Conservation (phyloP, 352 stramenopile species). For the Phytophthora boehmeriae region DNA sequence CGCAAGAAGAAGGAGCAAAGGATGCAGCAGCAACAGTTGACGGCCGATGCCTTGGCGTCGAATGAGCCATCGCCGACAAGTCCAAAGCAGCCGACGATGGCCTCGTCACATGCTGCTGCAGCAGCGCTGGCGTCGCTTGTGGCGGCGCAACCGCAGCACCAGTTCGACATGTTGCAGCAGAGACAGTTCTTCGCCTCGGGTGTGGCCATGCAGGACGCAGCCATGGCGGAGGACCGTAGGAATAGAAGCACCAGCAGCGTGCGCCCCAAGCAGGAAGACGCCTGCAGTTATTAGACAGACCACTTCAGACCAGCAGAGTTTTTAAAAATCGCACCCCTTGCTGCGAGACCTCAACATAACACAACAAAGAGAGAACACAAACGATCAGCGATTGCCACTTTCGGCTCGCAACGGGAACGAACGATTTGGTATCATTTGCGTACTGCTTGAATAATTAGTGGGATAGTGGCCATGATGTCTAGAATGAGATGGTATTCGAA, state of each 20-base stretch:
- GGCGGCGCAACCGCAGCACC: constrained; percentile 34
- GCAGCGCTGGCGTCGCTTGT: constrained; percentile 50
- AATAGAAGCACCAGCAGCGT: constrained; percentile 39
- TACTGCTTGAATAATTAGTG: constrained; percentile 34
- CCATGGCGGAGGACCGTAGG: constrained; percentile 26
- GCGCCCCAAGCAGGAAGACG: constrained; percentile 39
- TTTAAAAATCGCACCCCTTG: constrained; percentile 6
- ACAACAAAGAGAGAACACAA: constrained; percentile 29
- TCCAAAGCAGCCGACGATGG: constrained; percentile 13
- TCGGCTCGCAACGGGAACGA: constrained; percentile 6
- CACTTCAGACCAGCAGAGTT: constrained; percentile 7
- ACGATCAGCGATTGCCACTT: constrained; percentile 16
- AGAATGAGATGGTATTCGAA: constrained; percentile 8
- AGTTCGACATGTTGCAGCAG: constrained; percentile 39
- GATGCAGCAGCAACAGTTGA: constrained; percentile 46
- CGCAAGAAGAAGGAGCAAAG: constrained; percentile 84
- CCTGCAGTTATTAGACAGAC: constrained; percentile 50
- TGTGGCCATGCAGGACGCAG: constrained; percentile 27
- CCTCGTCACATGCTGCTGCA: constrained; percentile 48
- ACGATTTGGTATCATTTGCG: constrained; percentile 7
- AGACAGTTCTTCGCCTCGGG: constrained; percentile 23
- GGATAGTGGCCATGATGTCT: constrained; percentile 20
- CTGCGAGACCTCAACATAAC: constrained; percentile 27
- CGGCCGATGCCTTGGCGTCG: constrained; percentile 26
- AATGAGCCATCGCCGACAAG: constrained; percentile 3